phyloP scores from a whole-genome alignment of 2,329 filamentous ascomycete species.

The Aspergillus sp. region DNA sequence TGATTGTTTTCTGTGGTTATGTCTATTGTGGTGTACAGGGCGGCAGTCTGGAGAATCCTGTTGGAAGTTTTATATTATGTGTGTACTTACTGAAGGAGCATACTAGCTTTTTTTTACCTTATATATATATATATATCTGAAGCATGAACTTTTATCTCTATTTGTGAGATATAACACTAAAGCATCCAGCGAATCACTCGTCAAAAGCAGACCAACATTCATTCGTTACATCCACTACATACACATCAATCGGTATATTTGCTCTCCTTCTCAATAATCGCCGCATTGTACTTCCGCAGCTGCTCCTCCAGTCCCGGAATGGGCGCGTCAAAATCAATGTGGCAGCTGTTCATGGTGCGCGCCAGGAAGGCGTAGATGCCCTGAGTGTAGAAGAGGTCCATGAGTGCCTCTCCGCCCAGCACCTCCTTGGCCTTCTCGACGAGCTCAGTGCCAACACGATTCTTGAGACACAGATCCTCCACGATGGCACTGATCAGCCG shows the following conservation, averaged over 20 bases:
- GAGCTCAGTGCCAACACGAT: background rate
- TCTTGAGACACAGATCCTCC: background rate
- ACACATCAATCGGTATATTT: background rate
- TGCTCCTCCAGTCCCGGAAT: slow-evolving; percentile 1
- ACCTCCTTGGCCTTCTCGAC: background rate
- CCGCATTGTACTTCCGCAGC: background rate
- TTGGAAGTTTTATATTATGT: no score
- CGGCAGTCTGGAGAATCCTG: no score
- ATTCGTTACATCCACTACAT: background rate
- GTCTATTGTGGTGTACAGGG: no score
- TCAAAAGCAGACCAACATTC: no score
- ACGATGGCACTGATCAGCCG: background rate
- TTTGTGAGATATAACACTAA: background rate
- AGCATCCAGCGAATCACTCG: no score
- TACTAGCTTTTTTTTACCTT: no score
- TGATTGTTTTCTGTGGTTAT: no score
- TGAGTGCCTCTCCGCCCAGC: background rate
- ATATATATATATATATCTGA: no score
- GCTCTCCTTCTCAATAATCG: background rate
- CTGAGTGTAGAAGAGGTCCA: background rate
- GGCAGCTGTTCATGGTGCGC: slow-evolving; percentile 4
- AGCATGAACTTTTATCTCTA: background rate
- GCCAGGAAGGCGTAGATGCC: background rate
- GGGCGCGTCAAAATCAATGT: background rate
- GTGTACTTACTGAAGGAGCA: no score